Evolutionary conservation across 768 basidiomycete genomes (phyloP).

Genomic region (Panaeolus papilionaceus): DNA sequence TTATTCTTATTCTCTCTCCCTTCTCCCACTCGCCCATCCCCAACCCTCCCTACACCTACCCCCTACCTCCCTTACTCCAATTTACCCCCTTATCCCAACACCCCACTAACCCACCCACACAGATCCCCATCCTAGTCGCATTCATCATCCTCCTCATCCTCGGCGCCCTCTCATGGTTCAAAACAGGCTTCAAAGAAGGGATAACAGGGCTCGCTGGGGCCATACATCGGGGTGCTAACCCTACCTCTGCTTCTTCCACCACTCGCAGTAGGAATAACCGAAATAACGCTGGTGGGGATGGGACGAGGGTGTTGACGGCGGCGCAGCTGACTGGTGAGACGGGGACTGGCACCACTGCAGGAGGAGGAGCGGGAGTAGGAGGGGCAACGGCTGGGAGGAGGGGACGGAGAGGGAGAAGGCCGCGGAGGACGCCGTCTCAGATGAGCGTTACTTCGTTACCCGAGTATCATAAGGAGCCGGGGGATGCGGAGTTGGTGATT

Average conservation of each 20-base stretch:
- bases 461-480: slow-evolving; percentile 84
- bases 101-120: neutral
- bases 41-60: no score
- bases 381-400: slow-evolving; percentile 30
- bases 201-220: neutral
- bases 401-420: slow-evolving; percentile 42
- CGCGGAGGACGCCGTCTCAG: slow-evolving; percentile 76
- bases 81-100: no score
- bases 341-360: slow-evolving; percentile 45
- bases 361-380: slow-evolving; percentile 27
- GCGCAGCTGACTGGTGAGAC: slow-evolving; percentile 64
- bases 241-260: neutral
- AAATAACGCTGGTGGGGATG: slow-evolving; percentile 11
- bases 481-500: slow-evolving; percentile 82
- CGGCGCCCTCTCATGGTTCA: neutral
- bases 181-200: neutral
- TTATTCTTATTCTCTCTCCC: no score
- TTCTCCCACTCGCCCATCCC: no score
- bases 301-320: slow-evolving; percentile 50
- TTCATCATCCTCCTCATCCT: neutral
- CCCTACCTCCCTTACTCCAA: no score
- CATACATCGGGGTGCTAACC: no score
- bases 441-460: slow-evolving; percentile 81
- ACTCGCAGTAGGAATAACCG: neutral
- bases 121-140: neutral